Evolutionary conservation across 1,284 basidiomycete genomes (phyloP).

Genomic region (Tylopilus sp.): DNA sequence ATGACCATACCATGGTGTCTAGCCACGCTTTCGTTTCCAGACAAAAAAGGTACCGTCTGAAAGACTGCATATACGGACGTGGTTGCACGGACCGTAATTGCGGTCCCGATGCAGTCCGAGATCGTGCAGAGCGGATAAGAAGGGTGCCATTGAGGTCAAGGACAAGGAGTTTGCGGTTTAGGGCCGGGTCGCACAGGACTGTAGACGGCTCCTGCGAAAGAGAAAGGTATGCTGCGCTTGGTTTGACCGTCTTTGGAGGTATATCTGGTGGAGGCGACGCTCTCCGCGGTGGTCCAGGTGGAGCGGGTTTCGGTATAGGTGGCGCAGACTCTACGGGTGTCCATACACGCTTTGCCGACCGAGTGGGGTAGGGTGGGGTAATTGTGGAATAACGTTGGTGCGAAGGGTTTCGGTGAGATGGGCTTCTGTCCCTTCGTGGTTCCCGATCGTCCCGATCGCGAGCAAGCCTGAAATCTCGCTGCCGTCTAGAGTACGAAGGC

Average conservation of each 20-base stretch:
- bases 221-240: conserved; percentile 39
- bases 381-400: conserved; percentile 12
- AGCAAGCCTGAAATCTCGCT: conserved; percentile 2
- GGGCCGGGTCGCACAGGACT: conserved; percentile 33
- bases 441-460: conserved; percentile 7
- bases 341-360: conserved; percentile 6
- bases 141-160: conserved; percentile 84
- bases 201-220: conserved; percentile 36
- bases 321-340: conserved; percentile 5
- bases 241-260: conserved; percentile 17
- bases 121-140: conserved; percentile 52
- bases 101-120: conserved; percentile 28
- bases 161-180: conserved; percentile 64
- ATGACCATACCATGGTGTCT: conserved; percentile 86
- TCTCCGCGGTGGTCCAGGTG: background rate
- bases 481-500: conserved; percentile 11
- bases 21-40: conserved; percentile 55
- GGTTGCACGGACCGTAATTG: conserved; percentile 38
- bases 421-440: conserved; percentile 6
- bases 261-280: conserved; percentile 3
- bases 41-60: conserved; percentile 63
- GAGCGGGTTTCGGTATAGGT: background rate
- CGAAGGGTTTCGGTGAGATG: background rate
- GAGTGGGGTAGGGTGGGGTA: conserved; percentile 9
- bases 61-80: conserved; percentile 68